A percentile compares a stretch with the other conserved stretches of the same genome.
Conservation (phyloP, 495 filamentous ascomycete genomes). For the Lasiosphaeria miniovina region DNA sequence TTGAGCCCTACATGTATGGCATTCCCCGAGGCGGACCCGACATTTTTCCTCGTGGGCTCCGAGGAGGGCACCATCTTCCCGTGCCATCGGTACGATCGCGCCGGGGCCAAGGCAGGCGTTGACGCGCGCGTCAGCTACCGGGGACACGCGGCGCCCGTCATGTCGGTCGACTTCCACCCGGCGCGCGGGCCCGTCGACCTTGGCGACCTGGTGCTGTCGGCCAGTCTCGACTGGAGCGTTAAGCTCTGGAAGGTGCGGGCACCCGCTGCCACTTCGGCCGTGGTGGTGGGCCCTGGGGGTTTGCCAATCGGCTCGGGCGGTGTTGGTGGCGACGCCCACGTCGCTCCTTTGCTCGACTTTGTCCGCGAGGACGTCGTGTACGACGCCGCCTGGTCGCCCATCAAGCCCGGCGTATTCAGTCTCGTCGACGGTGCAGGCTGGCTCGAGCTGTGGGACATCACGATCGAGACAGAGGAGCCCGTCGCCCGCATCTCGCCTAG, state of each 20-base stretch:
- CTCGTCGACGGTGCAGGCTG: constrained; percentile 91
- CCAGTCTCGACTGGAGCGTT: constrained; percentile 90
- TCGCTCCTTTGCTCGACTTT: constrained; percentile 80
- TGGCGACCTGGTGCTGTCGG: constrained; percentile 86
- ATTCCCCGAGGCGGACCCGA: constrained; percentile 92
- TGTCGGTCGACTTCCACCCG: constrained; percentile 94
- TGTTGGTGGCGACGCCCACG: constrained; percentile 40
- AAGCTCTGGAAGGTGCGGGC: constrained; percentile 93
- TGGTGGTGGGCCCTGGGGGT: constrained; percentile 40
- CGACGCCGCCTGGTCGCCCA: constrained; percentile 89
- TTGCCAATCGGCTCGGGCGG: constrained; percentile 16
- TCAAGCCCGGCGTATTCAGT: constrained; percentile 88
- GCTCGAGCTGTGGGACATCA: constrained; percentile 94
- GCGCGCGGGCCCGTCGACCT: constrained; percentile 87
- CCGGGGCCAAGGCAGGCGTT: constrained; percentile 92
- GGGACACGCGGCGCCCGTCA: constrained; percentile 89
- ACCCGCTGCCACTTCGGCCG: constrained; percentile 60
- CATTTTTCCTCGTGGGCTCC: constrained; percentile 93
- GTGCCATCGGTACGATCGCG: constrained; percentile 94
- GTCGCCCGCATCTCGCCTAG: constrained; percentile 70
- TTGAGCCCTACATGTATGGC: constrained; percentile 94
- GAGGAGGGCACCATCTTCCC: constrained; percentile 95
- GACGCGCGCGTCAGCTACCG: constrained; percentile 80
- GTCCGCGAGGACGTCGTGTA: constrained; percentile 93
- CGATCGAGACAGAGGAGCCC: constrained; percentile 86